phyloP scores from a whole-genome alignment of 2,329 filamentous ascomycete genomes.

The Aspergillus fischeri region DNA sequence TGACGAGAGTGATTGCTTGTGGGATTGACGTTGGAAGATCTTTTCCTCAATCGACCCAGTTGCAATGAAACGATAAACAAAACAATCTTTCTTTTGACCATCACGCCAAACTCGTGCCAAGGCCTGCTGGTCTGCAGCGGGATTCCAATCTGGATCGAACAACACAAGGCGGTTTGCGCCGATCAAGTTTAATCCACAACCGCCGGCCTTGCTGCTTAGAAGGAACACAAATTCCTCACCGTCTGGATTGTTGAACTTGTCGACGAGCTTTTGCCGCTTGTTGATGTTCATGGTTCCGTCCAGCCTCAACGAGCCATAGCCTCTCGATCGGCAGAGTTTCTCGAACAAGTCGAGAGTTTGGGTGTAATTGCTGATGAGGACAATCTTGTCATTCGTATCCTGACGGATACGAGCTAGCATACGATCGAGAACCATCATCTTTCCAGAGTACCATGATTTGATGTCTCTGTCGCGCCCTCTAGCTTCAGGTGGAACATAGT shows the following conservation, averaged over 20 bases:
- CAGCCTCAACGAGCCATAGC: constrained; percentile 81
- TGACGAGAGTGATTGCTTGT: constrained; percentile 94
- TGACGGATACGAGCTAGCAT: constrained; percentile 95
- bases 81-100: constrained; percentile 98
- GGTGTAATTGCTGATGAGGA: constrained; percentile 97
- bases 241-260: constrained; percentile 93
- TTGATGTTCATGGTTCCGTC: constrained; percentile 98
- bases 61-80: constrained; percentile 98
- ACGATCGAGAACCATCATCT: constrained; percentile 96
- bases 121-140: constrained; percentile 94
- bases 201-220: constrained; percentile 94
- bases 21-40: constrained; percentile 96
- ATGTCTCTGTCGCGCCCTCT: constrained; percentile 87
- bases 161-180: constrained; percentile 91
- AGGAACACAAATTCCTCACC: constrained; percentile 90
- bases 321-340: constrained; percentile 75
- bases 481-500: constrained; percentile 82
- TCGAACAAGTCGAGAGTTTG: constrained; percentile 94
- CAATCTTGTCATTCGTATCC: constrained; percentile 98
- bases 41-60: constrained; percentile 98
- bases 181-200: constrained; percentile 92
- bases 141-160: constrained; percentile 98
- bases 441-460: constrained; percentile 94
- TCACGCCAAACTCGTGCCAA: constrained; percentile 97
- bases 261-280: constrained; percentile 94